Evolutionary conservation across 345 rosid species (phyloP).

Genomic region (Xanthoceras sorbifolium): DNA sequence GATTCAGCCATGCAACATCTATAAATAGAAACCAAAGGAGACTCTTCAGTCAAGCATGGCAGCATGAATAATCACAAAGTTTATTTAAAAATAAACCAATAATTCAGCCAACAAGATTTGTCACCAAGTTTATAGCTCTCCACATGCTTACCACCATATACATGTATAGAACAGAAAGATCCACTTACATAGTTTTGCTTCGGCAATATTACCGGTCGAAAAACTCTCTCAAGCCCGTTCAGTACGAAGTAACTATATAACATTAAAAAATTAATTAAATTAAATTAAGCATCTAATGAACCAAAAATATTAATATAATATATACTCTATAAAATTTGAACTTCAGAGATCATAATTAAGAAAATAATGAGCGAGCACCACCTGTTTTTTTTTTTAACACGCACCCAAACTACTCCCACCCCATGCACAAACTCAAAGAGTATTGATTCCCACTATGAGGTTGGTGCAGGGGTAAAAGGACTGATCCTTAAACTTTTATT

Average conservation of each 20-base stretch:
- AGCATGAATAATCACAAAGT: neutral
- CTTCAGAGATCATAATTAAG: neutral
- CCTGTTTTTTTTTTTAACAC: neutral
- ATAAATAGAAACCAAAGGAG: constrained; percentile 14
- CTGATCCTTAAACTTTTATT: neutral
- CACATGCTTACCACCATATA: neutral
- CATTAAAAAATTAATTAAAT: constrained; percentile 20
- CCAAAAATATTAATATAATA: neutral
- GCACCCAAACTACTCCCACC: neutral
- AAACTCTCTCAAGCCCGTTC: constrained; percentile 96
- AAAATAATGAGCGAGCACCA: constrained; percentile 1
- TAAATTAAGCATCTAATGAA: constrained; percentile 3
- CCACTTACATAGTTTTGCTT: constrained; percentile 89
- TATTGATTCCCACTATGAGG: neutral
- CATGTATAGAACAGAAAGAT: neutral
- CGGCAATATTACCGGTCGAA: constrained; percentile 77
- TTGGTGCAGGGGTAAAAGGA: neutral
- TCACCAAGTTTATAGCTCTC: neutral
- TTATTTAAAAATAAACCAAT: neutral
- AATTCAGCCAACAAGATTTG: neutral
- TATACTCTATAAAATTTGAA: constrained; percentile 7
- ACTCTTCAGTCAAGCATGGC: neutral
- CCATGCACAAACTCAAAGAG: neutral
- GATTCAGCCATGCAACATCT: constrained; percentile 28
- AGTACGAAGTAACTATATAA: constrained; percentile 71